Base-by-base conservation (phyloP, 2,329 filamentous ascomycete species). In the Sarocladium oryzae region DNA sequence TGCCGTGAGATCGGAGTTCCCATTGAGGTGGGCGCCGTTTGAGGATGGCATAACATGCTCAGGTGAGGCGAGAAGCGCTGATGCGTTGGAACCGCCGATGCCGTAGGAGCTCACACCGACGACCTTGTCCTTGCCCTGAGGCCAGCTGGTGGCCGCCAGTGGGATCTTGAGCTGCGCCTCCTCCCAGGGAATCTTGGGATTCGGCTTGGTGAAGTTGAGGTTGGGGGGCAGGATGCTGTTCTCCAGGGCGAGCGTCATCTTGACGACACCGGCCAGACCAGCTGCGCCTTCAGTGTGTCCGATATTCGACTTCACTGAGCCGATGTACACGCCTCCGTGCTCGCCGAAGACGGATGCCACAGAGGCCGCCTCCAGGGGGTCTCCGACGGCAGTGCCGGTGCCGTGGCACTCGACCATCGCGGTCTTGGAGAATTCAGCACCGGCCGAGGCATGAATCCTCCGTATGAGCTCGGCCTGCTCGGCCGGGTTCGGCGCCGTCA, bases 351-450 rank as follows among this genome's bases (percentile, higher is more conserved):
- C 30, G 6, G 3, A n/a, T 15, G 8, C 46, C 16, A 76, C 61
- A 0, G 69, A 69, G 0, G 51, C 51, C 1, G 66, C 61, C 50
- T 75, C 74, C 6, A 68, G 58, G 0, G 69, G 69, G 48, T 76
- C 74, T 0, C 74, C 74, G 0, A 61, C 63, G 2, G 57, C 51
- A 0, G 74, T 77, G 1, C 73, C 72, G 0, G 74, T 76, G 28
- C 76, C 76, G 52, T 72, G 74, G 30, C 71, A 73, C 55, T 77
- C 74, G 38, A 76, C 66, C 50, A 68, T 76, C 0, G 60, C 64
- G 0, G 72, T 74, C 10, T 66, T 56, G 1, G 56, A 46, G 16
- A 63, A 59, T 20, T 63, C 55, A 0, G 72, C 59, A 1, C 63
- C 69, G 1, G 69, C 65, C 11, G 60, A 61, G 3, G 54, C 38